phyloP scores from a whole-genome alignment of 768 basidiomycete species.

The Agrocybe chaxingu region DNA sequence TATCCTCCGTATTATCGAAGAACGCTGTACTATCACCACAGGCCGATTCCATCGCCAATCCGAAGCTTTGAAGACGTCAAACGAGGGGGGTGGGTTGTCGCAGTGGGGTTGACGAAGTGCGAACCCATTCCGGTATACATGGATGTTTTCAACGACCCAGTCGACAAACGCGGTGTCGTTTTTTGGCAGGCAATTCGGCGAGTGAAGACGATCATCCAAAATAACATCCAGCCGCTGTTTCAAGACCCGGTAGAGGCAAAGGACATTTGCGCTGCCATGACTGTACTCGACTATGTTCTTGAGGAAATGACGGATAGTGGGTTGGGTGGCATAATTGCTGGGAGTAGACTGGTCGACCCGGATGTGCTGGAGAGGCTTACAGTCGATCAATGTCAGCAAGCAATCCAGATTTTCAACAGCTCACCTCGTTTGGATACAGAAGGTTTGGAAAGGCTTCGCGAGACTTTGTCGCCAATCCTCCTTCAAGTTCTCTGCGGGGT shows the following conservation, averaged over 20 bases:
- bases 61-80: not conserved
- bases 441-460: not conserved
- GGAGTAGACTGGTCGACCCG: not conserved
- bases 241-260: not conserved
- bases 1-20: not conserved
- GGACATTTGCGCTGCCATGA: not conserved
- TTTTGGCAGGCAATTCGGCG: not conserved
- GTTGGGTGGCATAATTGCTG: not conserved
- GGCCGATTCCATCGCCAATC: not conserved
- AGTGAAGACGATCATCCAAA: not conserved
- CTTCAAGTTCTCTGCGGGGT: not conserved
- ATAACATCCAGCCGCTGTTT: not conserved
- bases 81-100: not conserved
- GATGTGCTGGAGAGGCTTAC: not conserved
- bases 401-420: not conserved
- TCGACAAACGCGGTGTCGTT: not conserved
- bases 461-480: not conserved
- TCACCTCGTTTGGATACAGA: not conserved
- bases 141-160: not conserved
- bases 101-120: not conserved
- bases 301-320: not conserved
- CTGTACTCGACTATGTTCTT: not conserved
- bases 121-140: not conserved
- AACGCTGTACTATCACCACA: not conserved
- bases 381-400: not conserved